Percentiles rank a stretch among this genome's conserved stretches.
Evolutionary conservation across 2,329 filamentous ascomycete genomes (phyloP).

Genomic region (Beauveria sp.): DNA sequence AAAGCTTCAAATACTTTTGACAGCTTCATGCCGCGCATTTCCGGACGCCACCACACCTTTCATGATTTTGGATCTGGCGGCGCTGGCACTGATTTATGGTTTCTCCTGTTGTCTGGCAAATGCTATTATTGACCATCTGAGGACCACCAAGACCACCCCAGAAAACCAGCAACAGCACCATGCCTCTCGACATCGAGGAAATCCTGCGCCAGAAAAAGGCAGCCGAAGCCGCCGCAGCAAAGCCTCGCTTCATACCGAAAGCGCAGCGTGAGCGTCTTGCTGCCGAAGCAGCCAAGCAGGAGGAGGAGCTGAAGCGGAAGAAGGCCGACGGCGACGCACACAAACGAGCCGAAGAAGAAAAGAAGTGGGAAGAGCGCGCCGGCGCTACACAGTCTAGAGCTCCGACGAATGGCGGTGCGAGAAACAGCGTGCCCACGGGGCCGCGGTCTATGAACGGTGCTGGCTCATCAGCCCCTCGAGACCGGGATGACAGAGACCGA

Average conservation of each 20-base stretch:
- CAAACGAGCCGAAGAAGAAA: slow-evolving; percentile 60
- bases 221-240: slow-evolving; percentile 73
- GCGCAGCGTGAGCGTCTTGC: slow-evolving; percentile 74
- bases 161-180: slow-evolving; percentile 13
- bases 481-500: slow-evolving; percentile 39
- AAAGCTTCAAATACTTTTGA: not conserved
- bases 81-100: slow-evolving; percentile 7
- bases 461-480: slow-evolving; percentile 26
- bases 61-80: slow-evolving; percentile 5
- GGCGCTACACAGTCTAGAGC: slow-evolving; percentile 19
- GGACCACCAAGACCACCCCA: not conserved
- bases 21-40: not conserved
- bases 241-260: slow-evolving; percentile 82
- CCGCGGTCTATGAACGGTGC: slow-evolving; percentile 46
- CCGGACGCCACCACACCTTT: not conserved
- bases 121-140: not conserved
- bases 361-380: slow-evolving; percentile 25
- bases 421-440: slow-evolving; percentile 53
- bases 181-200: slow-evolving; percentile 71
- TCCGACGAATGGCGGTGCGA: slow-evolving; percentile 21
- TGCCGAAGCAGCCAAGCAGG: slow-evolving; percentile 67
- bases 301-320: slow-evolving; percentile 50
- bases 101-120: not conserved
- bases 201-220: slow-evolving; percentile 79
- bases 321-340: slow-evolving; percentile 53